Evolutionary conservation across 805 yeast genomes (phyloP).

Genomic region (Cyberlindnera japonica): DNA sequence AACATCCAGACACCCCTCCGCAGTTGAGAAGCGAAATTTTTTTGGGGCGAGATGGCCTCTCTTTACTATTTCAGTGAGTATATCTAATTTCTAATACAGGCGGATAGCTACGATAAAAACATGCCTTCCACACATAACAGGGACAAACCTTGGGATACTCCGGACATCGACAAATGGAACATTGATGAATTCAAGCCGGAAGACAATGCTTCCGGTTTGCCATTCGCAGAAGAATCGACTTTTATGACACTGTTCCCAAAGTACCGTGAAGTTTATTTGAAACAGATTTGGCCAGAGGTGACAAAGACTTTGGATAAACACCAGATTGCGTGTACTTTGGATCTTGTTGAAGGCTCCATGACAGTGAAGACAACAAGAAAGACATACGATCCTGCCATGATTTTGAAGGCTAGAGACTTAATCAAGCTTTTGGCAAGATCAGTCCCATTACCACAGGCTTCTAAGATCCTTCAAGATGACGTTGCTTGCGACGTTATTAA

Average conservation of each 20-base stretch:
- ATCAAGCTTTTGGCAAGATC: slow-evolving; percentile 92
- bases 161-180: slow-evolving; percentile 91
- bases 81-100: no score
- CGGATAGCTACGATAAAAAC: no score
- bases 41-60: no score
- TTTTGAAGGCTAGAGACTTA: slow-evolving; percentile 90
- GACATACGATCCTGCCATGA: slow-evolving; percentile 91
- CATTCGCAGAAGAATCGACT: slow-evolving; percentile 94
- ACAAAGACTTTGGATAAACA: slow-evolving; percentile 71
- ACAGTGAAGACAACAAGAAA: slow-evolving; percentile 93
- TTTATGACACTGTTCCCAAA: slow-evolving; percentile 95
- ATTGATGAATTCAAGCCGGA: slow-evolving; percentile 85
- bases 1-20: neutral
- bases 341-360: slow-evolving; percentile 96
- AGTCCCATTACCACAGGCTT: slow-evolving; percentile 95
- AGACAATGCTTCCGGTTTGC: slow-evolving; percentile 79
- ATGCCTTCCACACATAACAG: slow-evolving; percentile 93
- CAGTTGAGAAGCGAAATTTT: neutral
- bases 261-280: slow-evolving; percentile 87
- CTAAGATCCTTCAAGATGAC: slow-evolving; percentile 86
- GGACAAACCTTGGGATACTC: slow-evolving; percentile 98
- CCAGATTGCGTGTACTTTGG: slow-evolving; percentile 78
- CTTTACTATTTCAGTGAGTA: no score
- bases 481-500: slow-evolving; percentile 94
- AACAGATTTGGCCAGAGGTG: slow-evolving; percentile 91